Conservation (phyloP, 768 basidiomycete genomes). For the Pulveroboletus sp. region DNA sequence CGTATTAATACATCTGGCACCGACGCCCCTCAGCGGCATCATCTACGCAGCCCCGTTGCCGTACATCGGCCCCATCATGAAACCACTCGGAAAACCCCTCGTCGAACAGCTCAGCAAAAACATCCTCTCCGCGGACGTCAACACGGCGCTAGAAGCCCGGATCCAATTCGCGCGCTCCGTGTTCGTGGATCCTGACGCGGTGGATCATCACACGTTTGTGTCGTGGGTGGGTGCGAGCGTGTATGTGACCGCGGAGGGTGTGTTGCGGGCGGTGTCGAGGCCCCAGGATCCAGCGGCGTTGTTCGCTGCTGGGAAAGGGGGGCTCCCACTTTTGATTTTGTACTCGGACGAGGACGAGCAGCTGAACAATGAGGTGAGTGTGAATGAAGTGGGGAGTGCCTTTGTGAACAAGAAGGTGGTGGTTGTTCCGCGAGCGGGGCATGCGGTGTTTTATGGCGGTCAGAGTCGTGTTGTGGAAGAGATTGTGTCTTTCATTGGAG, state of each 20-base stretch:
- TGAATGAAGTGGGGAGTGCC: neutral
- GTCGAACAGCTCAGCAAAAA: neutral
- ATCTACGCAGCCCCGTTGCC: conserved; percentile 7
- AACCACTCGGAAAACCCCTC: neutral
- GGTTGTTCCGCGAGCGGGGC: neutral
- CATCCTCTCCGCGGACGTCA: neutral
- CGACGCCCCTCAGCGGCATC: neutral
- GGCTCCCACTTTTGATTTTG: neutral
- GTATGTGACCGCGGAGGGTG: neutral
- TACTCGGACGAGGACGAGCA: neutral
- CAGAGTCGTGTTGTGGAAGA: conserved; percentile 1
- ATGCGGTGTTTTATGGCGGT: conserved; percentile 1
- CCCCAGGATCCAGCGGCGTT: neutral
- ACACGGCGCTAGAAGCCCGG: neutral
- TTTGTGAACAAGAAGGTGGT: neutral
- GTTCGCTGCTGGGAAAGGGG: neutral
- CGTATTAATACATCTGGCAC: neutral
- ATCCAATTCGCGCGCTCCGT: conserved; percentile 6
- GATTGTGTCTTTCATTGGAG: conserved; percentile 3
- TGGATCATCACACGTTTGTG: conserved; percentile 2
- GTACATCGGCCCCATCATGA: conserved; percentile 9
- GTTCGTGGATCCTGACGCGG: conserved; percentile 2
- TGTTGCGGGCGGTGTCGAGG: neutral
- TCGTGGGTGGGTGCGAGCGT: conserved; percentile 4
- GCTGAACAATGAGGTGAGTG: neutral